Evolutionary conservation across 2,329 filamentous ascomycete species (phyloP).

Genomic region (Chrysosporium keratinophilum): DNA sequence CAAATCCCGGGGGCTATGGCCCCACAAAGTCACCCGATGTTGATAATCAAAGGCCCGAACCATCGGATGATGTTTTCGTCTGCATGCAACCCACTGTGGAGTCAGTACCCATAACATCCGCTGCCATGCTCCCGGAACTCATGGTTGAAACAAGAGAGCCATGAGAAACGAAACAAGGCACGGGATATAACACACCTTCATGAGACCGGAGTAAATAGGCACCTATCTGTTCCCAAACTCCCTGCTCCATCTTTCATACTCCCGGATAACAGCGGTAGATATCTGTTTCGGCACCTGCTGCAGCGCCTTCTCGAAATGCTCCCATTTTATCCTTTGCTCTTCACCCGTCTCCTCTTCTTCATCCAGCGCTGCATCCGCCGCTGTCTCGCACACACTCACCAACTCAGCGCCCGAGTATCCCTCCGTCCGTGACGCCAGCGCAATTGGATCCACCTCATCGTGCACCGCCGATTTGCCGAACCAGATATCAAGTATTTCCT

Average conservation of each 20-base stretch:
- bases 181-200: neutral
- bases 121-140: no score
- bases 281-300: slow-evolving; percentile 47
- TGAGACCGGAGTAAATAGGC: neutral
- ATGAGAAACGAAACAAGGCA: no score
- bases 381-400: slow-evolving; percentile 47
- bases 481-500: slow-evolving; percentile 64
- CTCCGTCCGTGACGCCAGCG: slow-evolving; percentile 55
- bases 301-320: slow-evolving; percentile 38
- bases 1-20: no score
- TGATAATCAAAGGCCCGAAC: no score
- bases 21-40: no score
- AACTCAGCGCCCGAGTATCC: slow-evolving; percentile 84
- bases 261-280: slow-evolving; percentile 47
- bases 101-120: no score
- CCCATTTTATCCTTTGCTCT: slow-evolving; percentile 29
- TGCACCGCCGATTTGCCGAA: slow-evolving; percentile 51
- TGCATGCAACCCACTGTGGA: neutral
- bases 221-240: slow-evolving; percentile 9
- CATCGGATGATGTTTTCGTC: no score
- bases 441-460: slow-evolving; percentile 54
- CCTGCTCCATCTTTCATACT: slow-evolving; percentile 48
- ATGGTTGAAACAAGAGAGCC: no score
- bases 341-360: slow-evolving; percentile 38
- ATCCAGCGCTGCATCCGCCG: slow-evolving; percentile 43